These are phyloP conservation scores for Roridomyces roridus DNA, from an alignment of 768 basidiomycete species.

Conservation along the genomic window DNA sequence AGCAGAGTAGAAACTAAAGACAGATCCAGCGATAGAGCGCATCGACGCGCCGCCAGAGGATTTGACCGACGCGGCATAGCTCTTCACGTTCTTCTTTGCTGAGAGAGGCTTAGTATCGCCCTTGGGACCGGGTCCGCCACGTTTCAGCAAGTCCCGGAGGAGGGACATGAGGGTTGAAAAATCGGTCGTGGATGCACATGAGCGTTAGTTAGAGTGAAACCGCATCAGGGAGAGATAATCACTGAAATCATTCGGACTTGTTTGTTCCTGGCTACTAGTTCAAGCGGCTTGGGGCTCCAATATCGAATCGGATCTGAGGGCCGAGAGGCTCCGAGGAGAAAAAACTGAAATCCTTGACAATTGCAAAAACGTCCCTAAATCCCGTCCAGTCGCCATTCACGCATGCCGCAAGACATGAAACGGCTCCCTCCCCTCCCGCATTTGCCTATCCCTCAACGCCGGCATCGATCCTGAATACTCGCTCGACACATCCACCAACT, in stretches of 20 bases:
- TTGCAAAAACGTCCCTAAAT: too few relatives aligned
- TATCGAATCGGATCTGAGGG: too few relatives aligned
- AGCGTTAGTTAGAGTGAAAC: too few relatives aligned
- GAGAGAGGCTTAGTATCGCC: conserved; percentile 9
- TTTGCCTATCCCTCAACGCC: neutral
- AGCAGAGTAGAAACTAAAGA: conserved; percentile 17
- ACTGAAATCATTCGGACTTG: too few relatives aligned
- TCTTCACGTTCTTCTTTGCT: conserved; percentile 19
- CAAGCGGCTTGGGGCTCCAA: too few relatives aligned
- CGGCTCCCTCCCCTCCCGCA: neutral
- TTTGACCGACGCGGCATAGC: conserved; percentile 18
- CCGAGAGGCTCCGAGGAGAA: too few relatives aligned
- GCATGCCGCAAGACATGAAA: conserved; percentile 5
- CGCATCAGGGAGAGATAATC: too few relatives aligned
- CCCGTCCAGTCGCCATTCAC: neutral
- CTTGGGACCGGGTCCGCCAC: neutral
- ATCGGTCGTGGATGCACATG: too few relatives aligned
- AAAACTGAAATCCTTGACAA: too few relatives aligned
- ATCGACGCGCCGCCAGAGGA: conserved; percentile 20
- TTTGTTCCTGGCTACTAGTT: too few relatives aligned
- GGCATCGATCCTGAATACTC: neutral
- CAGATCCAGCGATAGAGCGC: conserved; percentile 21
- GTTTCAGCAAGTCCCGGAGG: conserved; percentile 11
- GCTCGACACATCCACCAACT: conserved; percentile 5
- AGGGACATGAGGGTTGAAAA: conserved; percentile 17